phyloP scores from a whole-genome alignment of 116 monocot species.

The Zostera marina region DNA sequence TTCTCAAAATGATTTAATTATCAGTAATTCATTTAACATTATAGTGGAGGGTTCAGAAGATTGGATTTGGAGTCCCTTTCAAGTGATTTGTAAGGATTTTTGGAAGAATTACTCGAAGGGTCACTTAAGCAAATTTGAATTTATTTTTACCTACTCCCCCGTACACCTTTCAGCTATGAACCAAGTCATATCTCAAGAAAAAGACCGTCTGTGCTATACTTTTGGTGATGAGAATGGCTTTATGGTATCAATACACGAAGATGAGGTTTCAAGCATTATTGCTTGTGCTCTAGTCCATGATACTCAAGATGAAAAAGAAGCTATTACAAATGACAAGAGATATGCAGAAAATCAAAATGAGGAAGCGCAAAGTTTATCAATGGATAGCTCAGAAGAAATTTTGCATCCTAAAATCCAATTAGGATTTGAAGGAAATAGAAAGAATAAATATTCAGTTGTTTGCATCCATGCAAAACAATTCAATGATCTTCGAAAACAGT shows the following conservation, averaged over 20 bases:
- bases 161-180: slow-evolving; percentile 23
- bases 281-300: slow-evolving; percentile 38
- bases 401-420: slow-evolving; percentile 47
- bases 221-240: slow-evolving; percentile 31
- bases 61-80: slow-evolving; percentile 70
- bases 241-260: slow-evolving; percentile 47
- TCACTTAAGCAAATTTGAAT: slow-evolving; percentile 33
- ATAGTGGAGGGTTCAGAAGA: slow-evolving; percentile 16
- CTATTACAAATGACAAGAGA: slow-evolving; percentile 4
- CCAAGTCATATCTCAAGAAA: slow-evolving; percentile 17
- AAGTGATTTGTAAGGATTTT: slow-evolving; percentile 26
- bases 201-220: slow-evolving; percentile 26
- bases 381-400: slow-evolving; percentile 24
- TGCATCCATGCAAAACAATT: slow-evolving; percentile 72
- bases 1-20: background rate
- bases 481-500: slow-evolving; percentile 46
- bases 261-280: slow-evolving; percentile 91
- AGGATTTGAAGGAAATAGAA: slow-evolving; percentile 23
- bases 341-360: slow-evolving; percentile 14
- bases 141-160: slow-evolving; percentile 37
- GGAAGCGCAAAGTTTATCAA: background rate
- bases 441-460: slow-evolving; percentile 52
- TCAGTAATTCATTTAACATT: slow-evolving; percentile 2
- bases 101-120: slow-evolving; percentile 36
- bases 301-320: too few relatives aligned